Evolutionary conservation across 1,284 basidiomycete species (phyloP), one percentile per base, ranked within the genome.

Genomic region (Leccinum pachyderme): DNA sequence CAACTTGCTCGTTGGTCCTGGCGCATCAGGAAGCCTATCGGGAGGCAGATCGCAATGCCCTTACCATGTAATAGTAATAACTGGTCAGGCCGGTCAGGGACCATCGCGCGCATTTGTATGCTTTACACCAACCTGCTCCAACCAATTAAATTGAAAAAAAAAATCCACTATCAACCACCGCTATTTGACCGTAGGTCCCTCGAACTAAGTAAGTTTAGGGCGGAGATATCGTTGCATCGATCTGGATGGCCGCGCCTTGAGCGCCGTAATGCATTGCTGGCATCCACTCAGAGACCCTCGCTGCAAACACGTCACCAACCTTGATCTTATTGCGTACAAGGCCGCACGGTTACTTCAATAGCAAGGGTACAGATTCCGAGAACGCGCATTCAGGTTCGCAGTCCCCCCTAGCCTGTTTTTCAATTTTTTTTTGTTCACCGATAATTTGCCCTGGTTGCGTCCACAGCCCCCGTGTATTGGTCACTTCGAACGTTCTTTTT

Each of bases 211-310:
- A 49, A 37, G 25, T 65, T 58, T 59, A 53, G 48, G 49, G 55
- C 55, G 61, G 63, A 56, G 63, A 66, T 69, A 54, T 55, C 32
- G 50, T 54, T 62, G 29, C 18, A 55, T 33, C 45, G 18, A 37
- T 41, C 39, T 49, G 49, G 39, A 54, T 35, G 41, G 39, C 7
- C 49, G 50, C 52, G 24, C n/a, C 51, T 53, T 52, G 54, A 41
- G 54, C 62, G 62, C 68, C 65, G 67, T 67, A 70, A 67, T 56
- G 56, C 45, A 46, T 54, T 68, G 64, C 59, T 66, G 67, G 64
- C 64, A 69, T 63, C 44, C 48, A 47, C 57, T 59, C 56, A 55
- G 44, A 43, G 59, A 63, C 68, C 65, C 59, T 70, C 67, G 13
- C 25, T 54, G 24, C 48, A 58, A 69, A 70, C 61, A 70, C 66